Evolutionary conservation across 2,329 filamentous ascomycete species (phyloP), one percentile per base, ranked within the genome.

Genomic region (Phialemoniopsis sp.): DNA sequence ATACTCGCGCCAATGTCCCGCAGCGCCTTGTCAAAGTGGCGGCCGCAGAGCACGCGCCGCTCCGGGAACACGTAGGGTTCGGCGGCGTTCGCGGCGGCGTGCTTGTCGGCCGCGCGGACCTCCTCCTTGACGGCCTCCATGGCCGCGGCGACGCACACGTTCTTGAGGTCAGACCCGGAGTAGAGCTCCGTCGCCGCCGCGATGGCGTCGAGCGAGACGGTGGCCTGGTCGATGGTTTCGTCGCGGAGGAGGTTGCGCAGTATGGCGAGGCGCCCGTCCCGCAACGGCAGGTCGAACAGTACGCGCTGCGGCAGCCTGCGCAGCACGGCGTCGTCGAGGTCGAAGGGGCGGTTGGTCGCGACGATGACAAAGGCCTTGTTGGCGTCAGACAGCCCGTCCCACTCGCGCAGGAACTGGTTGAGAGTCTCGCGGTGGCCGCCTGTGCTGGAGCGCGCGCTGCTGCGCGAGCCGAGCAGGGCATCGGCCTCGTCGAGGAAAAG

Each of bases 401-500:
- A 97, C 60, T 97, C 91, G 39, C 89, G 85, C 36, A 98, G 69
- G 60, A 97, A 97, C 63, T 98, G 91, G 56, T 96, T 98, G 60
- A 97, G 90, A 39, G 93, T 84, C 59, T 96, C 91, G 36, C 90
- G 80, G 51, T 94, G 87, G 2, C 78, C 82, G 6, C 79, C 78
- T 21, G 87, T 75, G 50, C 80, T 82, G 43, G 76, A 74, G 17
- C 75, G 72, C 30, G 78, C 77, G 46, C 80, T 76, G 21, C 21
- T 26, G 39, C 93, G 80, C 13, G 86, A 83, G 18, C 87, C 87
- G 40, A 98, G 85, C 35, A 98, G 82, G 8, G 91, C 87, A 59
- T 98, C 93, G 16, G 90, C 93, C 64, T 98, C 93, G 55, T 98
- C 93, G 46, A 98, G 89, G 66, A 98, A 97, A 37, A 98, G 87